A percentile compares a stretch with the other conserved stretches of the same genome.
Evolutionary conservation across 305 asterid genomes (phyloP).

Genomic region (Fraxinus sp.): DNA sequence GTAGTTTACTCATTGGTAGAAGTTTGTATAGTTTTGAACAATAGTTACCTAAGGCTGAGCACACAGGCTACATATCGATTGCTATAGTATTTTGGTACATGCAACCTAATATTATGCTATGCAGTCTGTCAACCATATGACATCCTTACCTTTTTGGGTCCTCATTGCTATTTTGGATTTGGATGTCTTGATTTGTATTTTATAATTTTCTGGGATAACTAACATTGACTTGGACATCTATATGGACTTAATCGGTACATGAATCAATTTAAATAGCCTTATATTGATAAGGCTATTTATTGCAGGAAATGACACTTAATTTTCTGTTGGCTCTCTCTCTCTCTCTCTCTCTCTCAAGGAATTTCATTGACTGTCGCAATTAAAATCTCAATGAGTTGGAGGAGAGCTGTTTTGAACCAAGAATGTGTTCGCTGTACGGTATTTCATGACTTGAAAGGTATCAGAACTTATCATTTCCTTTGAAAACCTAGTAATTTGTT

Average conservation of each 20-base stretch:
- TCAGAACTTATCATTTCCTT: not conserved
- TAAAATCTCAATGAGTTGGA: not conserved
- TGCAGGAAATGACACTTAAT: not conserved
- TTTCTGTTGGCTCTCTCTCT: not conserved
- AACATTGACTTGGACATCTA: slow-evolving; percentile 3
- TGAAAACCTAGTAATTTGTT: not conserved
- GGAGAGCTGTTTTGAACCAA: not conserved
- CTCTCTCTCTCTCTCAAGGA: not conserved
- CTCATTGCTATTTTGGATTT: slow-evolving; percentile 2
- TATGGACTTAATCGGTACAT: not conserved
- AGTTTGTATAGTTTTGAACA: slow-evolving; percentile 24
- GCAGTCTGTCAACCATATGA: slow-evolving; percentile 9
- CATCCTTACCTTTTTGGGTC: not conserved
- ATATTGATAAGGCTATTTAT: not conserved
- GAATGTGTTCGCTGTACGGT: not conserved
- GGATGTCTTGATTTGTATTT: not conserved
- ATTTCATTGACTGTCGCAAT: not conserved
- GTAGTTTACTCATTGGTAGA: slow-evolving; percentile 25
- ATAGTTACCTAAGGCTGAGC: slow-evolving; percentile 21
- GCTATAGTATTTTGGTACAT: slow-evolving; percentile 19
- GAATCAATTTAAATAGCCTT: not conserved
- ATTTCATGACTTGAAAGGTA: not conserved
- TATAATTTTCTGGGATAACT: not conserved
- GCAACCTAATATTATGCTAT: slow-evolving; percentile 10
- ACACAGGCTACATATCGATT: slow-evolving; percentile 4